Evolutionary conservation across 352 stramenopile genomes (phyloP).

Genomic region (Poterioochromonas sp.): DNA sequence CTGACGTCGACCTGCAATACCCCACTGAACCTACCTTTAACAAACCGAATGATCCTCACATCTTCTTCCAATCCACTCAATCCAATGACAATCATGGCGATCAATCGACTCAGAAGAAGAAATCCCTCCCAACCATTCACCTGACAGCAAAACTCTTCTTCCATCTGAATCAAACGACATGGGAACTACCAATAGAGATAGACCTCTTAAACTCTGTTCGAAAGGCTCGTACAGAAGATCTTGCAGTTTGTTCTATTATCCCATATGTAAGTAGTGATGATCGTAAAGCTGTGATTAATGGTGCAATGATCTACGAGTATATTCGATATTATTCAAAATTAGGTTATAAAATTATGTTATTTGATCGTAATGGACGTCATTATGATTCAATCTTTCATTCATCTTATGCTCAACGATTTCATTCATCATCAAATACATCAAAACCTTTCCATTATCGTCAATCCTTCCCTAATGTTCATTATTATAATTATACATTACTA

Average conservation of each 20-base stretch:
- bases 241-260: constrained; percentile 20
- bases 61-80: too few relatives aligned
- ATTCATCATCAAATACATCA: too few relatives aligned
- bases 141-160: background rate
- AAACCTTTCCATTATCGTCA: too few relatives aligned
- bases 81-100: too few relatives aligned
- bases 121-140: background rate
- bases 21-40: too few relatives aligned
- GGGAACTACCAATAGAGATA: background rate
- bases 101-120: background rate
- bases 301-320: background rate
- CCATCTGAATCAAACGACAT: background rate
- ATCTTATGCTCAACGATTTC: background rate
- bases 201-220: background rate
- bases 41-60: too few relatives aligned
- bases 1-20: too few relatives aligned
- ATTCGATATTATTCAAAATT: constrained; percentile 27
- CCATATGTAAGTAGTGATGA: background rate
- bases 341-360: constrained; percentile 18
- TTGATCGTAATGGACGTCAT: constrained; percentile 16
- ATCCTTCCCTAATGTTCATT: constrained; percentile 12
- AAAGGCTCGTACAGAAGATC: background rate
- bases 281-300: background rate
- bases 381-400: background rate
- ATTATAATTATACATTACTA: constrained; percentile 32